phyloP scores from a whole-genome alignment of 768 basidiomycete species.

The Rhizopogon rudus region DNA sequence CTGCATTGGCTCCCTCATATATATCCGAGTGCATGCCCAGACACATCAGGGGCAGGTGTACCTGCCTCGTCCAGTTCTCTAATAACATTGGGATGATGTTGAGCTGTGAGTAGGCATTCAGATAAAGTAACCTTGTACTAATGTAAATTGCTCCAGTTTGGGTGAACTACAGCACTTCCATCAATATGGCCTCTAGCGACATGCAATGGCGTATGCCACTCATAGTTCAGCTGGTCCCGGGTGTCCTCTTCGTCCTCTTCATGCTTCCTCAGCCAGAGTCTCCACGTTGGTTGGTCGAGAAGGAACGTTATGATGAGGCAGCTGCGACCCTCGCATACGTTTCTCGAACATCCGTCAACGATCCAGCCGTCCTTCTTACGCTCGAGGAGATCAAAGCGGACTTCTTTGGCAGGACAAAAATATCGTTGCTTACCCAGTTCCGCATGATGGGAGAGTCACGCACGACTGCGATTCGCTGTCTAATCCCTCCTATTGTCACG shows the following conservation, averaged over 20 bases:
- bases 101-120: constrained; percentile 12
- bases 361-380: constrained; percentile 29
- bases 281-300: constrained; percentile 47
- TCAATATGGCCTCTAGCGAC: constrained; percentile 27
- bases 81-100: constrained; percentile 23
- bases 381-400: constrained; percentile 40
- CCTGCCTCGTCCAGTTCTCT: constrained; percentile 31
- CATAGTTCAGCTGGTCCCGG: constrained; percentile 43
- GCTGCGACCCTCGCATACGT: constrained; percentile 30
- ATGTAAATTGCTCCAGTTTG: constrained; percentile 24
- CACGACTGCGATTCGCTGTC: constrained; percentile 30
- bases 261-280: constrained; percentile 46
- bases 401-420: constrained; percentile 32
- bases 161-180: constrained; percentile 38
- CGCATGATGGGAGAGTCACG: constrained; percentile 34
- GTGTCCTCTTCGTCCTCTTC: constrained; percentile 35
- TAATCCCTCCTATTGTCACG: constrained; percentile 39
- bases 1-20: constrained; percentile 39
- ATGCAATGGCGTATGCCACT: constrained; percentile 46
- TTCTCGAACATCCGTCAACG: constrained; percentile 23
- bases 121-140: neutral
- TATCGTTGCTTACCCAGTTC: constrained; percentile 29
- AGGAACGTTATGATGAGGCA: constrained; percentile 32
- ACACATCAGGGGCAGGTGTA: constrained; percentile 40
- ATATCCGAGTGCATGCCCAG: constrained; percentile 40